Evolutionary conservation across 257 asterid species (phyloP), one percentile per base, ranked within the genome.

Genomic region (Solanum infundibuliforme): DNA sequence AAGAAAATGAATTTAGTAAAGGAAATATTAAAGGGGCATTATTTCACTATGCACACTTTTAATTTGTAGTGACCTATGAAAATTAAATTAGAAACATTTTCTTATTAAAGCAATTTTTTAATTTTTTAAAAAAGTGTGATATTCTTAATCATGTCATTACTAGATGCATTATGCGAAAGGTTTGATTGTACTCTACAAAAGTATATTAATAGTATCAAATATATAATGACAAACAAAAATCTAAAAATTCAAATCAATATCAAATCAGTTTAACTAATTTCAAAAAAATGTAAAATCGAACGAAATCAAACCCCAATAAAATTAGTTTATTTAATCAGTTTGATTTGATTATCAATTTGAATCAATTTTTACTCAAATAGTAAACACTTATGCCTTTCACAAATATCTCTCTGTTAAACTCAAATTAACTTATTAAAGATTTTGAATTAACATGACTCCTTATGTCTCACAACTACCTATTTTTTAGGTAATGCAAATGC

Each of bases 1-100:
- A 62, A 84, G 3, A 85, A 86, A 82, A 95, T 92, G 93, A 93
- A 93, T 92, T 88, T 94, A 60, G 88, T 87, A 18, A 89, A 89
- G 75, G 93, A 95, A 89, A 88, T 96, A 87, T 46, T 94, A 5
- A 94, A 6, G 97, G 98, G 36, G 74, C 46, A 29, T 68, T 93
- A 9, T 94, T 96, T 90, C 82, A 91, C 69, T 60, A 60, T 60
- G 29, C 1, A 60, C 29, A 23, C 69, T 60, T n/a, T n/a, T n/a
- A n/a, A n/a, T 60, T 60, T 23, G 29, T 23, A 5, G 69, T 60
- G 29, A 21, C 6, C 6, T 23, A 60, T 23, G 69, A 21, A 60
- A 60, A 60, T 23, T 60, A n/a, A 8, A 60, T 9, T 60, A 23
- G 29, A 23, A 60, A 8, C 29, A 55, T 55, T 60, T 23, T 23